Evolutionary conservation across 2,329 filamentous ascomycete genomes (phyloP).

Genomic region (Trichophyton rubrum): DNA sequence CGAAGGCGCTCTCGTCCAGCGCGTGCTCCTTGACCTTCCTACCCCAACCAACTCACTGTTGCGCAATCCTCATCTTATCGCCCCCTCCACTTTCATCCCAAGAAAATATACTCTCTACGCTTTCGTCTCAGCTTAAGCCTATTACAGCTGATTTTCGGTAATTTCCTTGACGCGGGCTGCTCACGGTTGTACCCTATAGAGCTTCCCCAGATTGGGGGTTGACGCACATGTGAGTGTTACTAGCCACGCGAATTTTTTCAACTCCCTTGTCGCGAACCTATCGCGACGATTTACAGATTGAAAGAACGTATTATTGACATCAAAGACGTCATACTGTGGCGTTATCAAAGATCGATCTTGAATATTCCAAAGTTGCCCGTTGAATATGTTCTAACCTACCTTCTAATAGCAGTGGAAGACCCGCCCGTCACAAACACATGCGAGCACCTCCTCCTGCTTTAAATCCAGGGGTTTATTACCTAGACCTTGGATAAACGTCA

Average conservation of each 20-base stretch:
- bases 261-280: constrained; percentile 1
- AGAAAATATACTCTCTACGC: background rate
- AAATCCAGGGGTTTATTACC: constrained; percentile 6
- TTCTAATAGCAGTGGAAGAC: background rate
- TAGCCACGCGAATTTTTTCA: constrained; percentile 1
- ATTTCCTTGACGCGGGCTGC: background rate
- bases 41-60: background rate
- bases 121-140: background rate
- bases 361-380: background rate
- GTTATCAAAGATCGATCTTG: background rate
- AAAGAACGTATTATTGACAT: background rate
- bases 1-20: background rate
- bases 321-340: constrained; percentile 3
- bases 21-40: background rate
- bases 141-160: background rate
- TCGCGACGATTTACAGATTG: background rate
- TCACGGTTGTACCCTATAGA: background rate
- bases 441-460: background rate
- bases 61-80: background rate
- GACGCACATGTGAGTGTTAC: constrained; percentile 3
- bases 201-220: background rate
- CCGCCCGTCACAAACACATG: constrained; percentile 2
- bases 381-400: background rate
- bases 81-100: background rate
- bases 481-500: constrained; percentile 6